Conservation (phyloP, 2,329 filamentous ascomycete species). For the Xylariomycetidae sp. region DNA sequence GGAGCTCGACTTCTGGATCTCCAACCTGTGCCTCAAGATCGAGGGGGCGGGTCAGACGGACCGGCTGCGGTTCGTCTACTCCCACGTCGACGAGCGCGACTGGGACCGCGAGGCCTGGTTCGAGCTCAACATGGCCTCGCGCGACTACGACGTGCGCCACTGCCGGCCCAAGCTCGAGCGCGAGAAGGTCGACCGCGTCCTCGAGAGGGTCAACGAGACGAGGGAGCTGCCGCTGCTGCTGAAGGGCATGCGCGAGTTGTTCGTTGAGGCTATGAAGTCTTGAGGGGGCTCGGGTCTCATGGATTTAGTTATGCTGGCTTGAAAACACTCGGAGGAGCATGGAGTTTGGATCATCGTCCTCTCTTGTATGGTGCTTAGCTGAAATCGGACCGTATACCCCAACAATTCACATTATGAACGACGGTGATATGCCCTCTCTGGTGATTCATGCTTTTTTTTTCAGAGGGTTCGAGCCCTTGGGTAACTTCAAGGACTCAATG, state of each 20-base stretch:
- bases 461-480: no score
- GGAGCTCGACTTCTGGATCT: constrained; percentile 94
- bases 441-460: no score
- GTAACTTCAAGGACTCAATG: no score
- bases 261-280: constrained; percentile 61
- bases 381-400: no score
- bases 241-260: constrained; percentile 79
- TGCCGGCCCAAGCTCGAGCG: constrained; percentile 77
- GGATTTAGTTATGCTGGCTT: no score
- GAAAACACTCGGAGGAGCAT: no score
- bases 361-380: no score
- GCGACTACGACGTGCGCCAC: constrained; percentile 81
- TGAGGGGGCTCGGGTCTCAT: no score
- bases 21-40: constrained; percentile 81
- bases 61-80: constrained; percentile 84
- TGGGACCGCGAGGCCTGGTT: constrained; percentile 92
- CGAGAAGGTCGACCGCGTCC: constrained; percentile 70
- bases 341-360: no score
- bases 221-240: constrained; percentile 67
- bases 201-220: constrained; percentile 77
- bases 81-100: constrained; percentile 78
- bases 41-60: constrained; percentile 84
- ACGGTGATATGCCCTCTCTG: no score
- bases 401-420: no score
- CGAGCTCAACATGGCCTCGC: constrained; percentile 74